Conservation (phyloP, 179 eudicot species). For the Beta lomatogona region DNA sequence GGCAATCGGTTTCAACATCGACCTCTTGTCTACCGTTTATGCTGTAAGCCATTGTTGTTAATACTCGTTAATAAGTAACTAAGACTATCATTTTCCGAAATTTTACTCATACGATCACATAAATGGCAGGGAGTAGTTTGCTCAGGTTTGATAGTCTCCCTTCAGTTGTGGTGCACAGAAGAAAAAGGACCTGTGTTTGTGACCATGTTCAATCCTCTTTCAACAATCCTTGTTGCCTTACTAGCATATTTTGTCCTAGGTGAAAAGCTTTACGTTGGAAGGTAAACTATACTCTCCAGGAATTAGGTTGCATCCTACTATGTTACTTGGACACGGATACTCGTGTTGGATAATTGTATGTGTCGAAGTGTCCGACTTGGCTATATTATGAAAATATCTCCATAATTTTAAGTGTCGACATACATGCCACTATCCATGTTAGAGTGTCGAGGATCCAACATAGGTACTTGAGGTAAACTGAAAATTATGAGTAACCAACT, state of each 20-base stretch:
- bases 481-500: too few species aligned
- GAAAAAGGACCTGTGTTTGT: conserved; percentile 85
- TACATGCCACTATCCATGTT: too few species aligned
- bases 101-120: neutral
- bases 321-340: neutral
- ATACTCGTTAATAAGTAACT: neutral
- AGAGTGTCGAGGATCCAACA: too few species aligned
- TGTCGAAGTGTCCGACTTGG: too few species aligned
- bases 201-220: conserved; percentile 71
- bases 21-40: conserved; percentile 67
- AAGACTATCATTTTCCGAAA: neutral
- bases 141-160: conserved; percentile 57
- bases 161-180: conserved; percentile 71
- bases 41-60: conserved; percentile 38
- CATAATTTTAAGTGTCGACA: too few species aligned
- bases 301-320: neutral
- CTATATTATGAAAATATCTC: too few species aligned
- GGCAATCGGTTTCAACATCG: conserved; percentile 72
- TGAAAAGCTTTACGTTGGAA: conserved; percentile 65
- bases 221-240: conserved; percentile 61
- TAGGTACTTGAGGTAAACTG: too few species aligned
- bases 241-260: conserved; percentile 68
- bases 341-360: neutral
- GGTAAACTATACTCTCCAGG: conserved; percentile 36
- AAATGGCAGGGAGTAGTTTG: conserved; percentile 59